Base-by-base conservation (phyloP, 352 stramenopile genomes). In the Globisporangium lucens region DNA sequence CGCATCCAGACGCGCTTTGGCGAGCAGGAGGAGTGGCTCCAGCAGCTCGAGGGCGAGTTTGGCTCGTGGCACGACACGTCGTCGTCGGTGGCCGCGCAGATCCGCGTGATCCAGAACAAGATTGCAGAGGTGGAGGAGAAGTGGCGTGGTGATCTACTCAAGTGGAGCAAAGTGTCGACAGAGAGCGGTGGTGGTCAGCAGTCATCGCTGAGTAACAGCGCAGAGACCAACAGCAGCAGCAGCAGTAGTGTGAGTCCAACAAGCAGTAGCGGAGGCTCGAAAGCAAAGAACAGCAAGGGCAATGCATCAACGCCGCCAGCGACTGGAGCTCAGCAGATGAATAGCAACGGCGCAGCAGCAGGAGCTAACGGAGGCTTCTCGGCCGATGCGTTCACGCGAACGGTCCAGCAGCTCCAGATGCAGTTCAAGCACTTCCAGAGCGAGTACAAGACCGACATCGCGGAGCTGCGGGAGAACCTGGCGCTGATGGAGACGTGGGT, bases 1-100 rank as follows among this genome's bases (percentile, higher is more conserved):
- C 82, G 81, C n/a, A 69, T 93, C n/a, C 72, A 80, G 6, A 72
- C 65, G 3, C 82, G 87, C 15, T 75, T 90, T 4, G 72, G 73
- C 3, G 81, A 91, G 38, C 83, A 92, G 22, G 86, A 91, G 53
- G 84, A 94, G 66, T 93, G 86, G 86, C 63, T 94, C 9, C 86
- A 91, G 63, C 86, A 94, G 64, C 75, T 94, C 3, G 85, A 94
- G 68, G 80, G 81, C 35, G 83, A 85, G 6, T 86, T 89, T 63
- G 77, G 78, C 3, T 85, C 77, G 35, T 76, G 75, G 67, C 77
- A 90, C 51, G 78, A 85, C 61, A 66, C 72, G 20, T 77, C 75
- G 33, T 75, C 75, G 59, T 75, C 69, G 0, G 75, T 81, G 1
- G 64, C 72, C 2, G 61, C 69, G 43, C 72, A 81, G 66, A 67